Evolutionary conservation across 306 rosid species (phyloP), one percentile per base, ranked within the genome.

Genomic region (Castanea mollissima): DNA sequence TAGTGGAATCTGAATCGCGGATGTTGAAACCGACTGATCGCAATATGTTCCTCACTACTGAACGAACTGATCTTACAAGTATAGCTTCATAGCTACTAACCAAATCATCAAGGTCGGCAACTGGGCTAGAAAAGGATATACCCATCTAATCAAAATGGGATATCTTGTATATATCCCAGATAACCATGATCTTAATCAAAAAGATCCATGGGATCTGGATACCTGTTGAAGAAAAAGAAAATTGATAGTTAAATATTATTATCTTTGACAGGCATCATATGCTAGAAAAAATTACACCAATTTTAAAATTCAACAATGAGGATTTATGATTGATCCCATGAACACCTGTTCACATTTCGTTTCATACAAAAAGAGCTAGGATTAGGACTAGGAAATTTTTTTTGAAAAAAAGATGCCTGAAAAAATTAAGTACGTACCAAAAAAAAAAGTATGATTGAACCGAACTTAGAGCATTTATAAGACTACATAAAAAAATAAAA

Each of bases 51-150:
- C 82, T 80, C 52, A 58, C 75, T 29, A 84, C 84, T 64, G 76
- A 71, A 76, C 83, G 74, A 46, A 79, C 77, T 15, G 81, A 83
- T 76, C 82, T 68, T 55, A 68, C 73, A 25, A 85, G 78, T 81
- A 81, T 67, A 27, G 87, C 87, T 78, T 85, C 82, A 65, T 82
- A 31, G 51, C 31, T 74, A 74, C 81, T 68, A 73, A 84, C 86
- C 77, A 84, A 57, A 75, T 87, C 88, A 58, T 83, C 81, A 49
- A 76, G 84, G 54, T 84, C 80, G 19, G 76, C 67, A 31, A 78
- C 57, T 32, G 86, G 64, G 19, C 81, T 76, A 32, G 85, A 63
- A 16, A 82, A 77, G 62, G 82, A 23, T 63, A 81, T 59, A 55
- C 83, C 87, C 89, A 86, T 83, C 52, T 60, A 56, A 71, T 34